Conservation (phyloP, 2,329 filamentous ascomycete genomes). For the Ustilaginoidea virens region DNA sequence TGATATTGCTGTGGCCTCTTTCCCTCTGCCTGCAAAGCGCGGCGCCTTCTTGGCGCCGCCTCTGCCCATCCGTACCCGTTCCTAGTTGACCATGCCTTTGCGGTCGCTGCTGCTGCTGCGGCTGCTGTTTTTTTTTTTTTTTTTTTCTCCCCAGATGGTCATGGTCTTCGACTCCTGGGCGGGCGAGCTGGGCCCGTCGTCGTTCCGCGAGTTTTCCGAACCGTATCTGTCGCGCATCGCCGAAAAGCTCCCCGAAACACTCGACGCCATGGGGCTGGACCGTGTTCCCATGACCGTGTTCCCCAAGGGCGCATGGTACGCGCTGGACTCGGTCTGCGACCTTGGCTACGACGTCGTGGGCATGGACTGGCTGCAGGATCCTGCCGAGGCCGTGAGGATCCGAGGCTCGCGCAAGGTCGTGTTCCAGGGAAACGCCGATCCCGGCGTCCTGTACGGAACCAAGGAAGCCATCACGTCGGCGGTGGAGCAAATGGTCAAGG, state of each 20-base stretch:
- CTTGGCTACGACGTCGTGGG: constrained; percentile 89
- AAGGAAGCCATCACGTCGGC: constrained; percentile 65
- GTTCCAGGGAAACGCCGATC: constrained; percentile 91
- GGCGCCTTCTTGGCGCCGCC: too few species aligned
- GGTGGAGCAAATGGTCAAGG: constrained; percentile 74
- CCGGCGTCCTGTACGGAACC: constrained; percentile 79
- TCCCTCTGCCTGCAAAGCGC: too few species aligned
- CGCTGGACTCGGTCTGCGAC: constrained; percentile 72
- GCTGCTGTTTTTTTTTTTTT: too few species aligned
- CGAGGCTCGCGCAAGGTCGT: constrained; percentile 61
- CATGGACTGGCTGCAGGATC: constrained; percentile 87
- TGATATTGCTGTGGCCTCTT: constrained; percentile 4
- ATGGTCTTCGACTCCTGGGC: constrained; percentile 99
- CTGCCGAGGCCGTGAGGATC: constrained; percentile 66
- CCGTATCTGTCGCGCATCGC: constrained; percentile 81
- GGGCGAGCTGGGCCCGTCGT: constrained; percentile 71
- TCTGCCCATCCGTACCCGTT: too few species aligned
- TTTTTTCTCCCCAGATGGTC: constrained; percentile 42
- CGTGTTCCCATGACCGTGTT: constrained; percentile 94
- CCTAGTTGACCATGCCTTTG: too few species aligned
- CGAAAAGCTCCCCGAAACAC: constrained; percentile 56
- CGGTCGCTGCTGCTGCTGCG: too few species aligned
- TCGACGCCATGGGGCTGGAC: constrained; percentile 61
- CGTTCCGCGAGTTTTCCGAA: constrained; percentile 73
- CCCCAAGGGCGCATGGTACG: constrained; percentile 95